Base-by-base conservation (phyloP, 2,329 filamentous ascomycete genomes). In the Dichotomopilus funicola region DNA sequence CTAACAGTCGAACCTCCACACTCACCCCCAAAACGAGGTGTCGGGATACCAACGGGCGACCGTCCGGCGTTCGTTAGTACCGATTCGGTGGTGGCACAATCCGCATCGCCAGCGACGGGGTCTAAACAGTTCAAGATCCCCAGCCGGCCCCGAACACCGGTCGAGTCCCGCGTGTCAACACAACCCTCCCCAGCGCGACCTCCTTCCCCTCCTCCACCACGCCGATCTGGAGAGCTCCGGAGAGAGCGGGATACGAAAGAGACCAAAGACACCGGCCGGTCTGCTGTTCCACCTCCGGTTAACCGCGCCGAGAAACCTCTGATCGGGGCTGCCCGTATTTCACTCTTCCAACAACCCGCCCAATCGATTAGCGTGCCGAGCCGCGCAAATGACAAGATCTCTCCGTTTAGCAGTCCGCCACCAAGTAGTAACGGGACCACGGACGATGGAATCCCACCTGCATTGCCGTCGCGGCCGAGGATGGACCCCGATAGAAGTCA, bases 331-430 rank as follows among this genome's bases (percentile, higher is more conserved):
- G 53, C 58, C 8, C 57, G 59, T 13, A 59, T 59, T 43, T 54
- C 59, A 6, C 55, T 61, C 3, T 61, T 61, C 34, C 46, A 53
- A 12, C 51, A 56, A 31, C 55, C 59, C 12, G 55, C 42, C 66
- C 67, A 5, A 62, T 65, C 8, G 64, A 58, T 54, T 31, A 73
- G 75, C 42, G 55, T 62, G 59, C 68, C 61, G 65, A 71, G 61
- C 44, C 64, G 73, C 64, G 37, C 74, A 67, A 45, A 71, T 66
- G 69, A 75, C 58, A 72, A 75, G 65, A 67, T 84, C 0, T 96
- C 92, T 1, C 91, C 92, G 0, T 96, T 96, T 67, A 91, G 78
- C 65, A 96, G 90, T 38, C 91, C 91, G 13, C 90, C 91, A 0
- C 90, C 91, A 0, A 85, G 83, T 62, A 92, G 87, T 66, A 58